Evolutionary conservation across 768 basidiomycete genomes (phyloP), one percentile per base, ranked within the genome.

Genomic region (Agaricus sinodeliciosus): DNA sequence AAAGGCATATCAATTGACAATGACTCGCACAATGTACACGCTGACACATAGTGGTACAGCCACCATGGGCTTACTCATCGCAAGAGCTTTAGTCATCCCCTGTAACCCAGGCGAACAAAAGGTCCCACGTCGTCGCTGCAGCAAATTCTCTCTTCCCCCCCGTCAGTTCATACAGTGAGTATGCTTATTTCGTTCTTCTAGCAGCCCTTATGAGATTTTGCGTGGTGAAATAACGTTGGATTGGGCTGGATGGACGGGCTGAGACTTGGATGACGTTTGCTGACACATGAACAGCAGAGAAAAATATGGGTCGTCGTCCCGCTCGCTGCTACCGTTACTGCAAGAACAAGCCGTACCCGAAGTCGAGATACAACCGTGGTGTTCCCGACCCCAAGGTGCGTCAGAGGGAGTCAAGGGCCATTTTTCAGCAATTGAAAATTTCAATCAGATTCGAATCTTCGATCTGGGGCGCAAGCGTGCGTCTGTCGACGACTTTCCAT

Each of bases 331-430:
- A 95, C 78, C 87, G 94, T 62, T 97, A 97, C 79, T 97, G 94
- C 83, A 97, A 97, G 78, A 95, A 94, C 83, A 97, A 98, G 84
- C 94, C 95, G 22, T 94, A 90, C 77, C 92, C 90, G 54, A 94
- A 93, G 74, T 90, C 86, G 49, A 75, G 92, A 66, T 95, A 95
- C 80, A 95, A 95, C 77, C 92, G 94, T 76, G 94, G 93, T 90
- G 94, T 97, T 36, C 95, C 95, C 62, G 95, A 97, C 66, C 72
- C 94, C 61, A 96, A 94, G 79, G 90, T 84, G 27, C 52, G 73
- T 66, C 4, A n/a, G 31, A 3, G 5, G 3, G 40, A 4, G 46
- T 43, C 13, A 34, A 11, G 9, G 19, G 13, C 51, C 9, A 28
- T 56, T 35, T 42, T 9, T 6, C 13, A 39, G 16, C 3, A 27